phyloP scores from a whole-genome alignment of 2,329 filamentous ascomycete genomes.

The Colletotrichum sp. region DNA sequence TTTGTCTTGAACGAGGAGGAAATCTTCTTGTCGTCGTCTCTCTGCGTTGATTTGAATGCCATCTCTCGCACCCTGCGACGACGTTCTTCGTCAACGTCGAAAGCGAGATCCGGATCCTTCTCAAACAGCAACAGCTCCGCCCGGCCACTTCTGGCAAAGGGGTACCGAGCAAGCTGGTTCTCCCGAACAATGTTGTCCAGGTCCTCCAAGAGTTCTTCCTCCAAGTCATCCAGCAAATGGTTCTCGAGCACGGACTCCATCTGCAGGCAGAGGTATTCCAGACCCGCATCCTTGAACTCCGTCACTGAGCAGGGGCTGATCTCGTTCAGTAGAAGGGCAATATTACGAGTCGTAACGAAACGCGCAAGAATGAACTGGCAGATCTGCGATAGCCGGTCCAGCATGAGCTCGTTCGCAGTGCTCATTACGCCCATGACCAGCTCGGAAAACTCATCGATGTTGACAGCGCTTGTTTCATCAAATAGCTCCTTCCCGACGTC shows the following conservation, averaged over 20 bases:
- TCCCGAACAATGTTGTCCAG: slow-evolving; percentile 80
- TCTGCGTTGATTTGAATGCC: slow-evolving; percentile 67
- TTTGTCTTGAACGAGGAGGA: slow-evolving; percentile 66
- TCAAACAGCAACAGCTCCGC: slow-evolving; percentile 71
- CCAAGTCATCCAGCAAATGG: slow-evolving; percentile 82
- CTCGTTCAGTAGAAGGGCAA: slow-evolving; percentile 83
- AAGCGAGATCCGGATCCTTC: slow-evolving; percentile 65
- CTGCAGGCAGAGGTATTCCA: slow-evolving; percentile 92
- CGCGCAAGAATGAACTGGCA: slow-evolving; percentile 85
- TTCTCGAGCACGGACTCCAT: slow-evolving; percentile 93
- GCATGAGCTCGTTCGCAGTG: slow-evolving; percentile 92
- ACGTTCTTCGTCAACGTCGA: slow-evolving; percentile 72
- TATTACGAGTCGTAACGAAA: slow-evolving; percentile 86
- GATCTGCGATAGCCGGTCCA: slow-evolving; percentile 86
- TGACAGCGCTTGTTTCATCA: slow-evolving; percentile 71
- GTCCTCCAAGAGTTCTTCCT: slow-evolving; percentile 81
- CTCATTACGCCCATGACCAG: slow-evolving; percentile 90
- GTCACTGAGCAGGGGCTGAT: slow-evolving; percentile 84
- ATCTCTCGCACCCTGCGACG: slow-evolving; percentile 78
- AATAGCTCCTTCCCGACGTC: slow-evolving; percentile 85
- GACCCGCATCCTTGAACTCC: slow-evolving; percentile 84
- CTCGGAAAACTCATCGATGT: slow-evolving; percentile 85
- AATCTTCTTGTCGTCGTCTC: slow-evolving; percentile 67
- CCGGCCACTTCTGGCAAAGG: slow-evolving; percentile 78
- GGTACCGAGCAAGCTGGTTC: slow-evolving; percentile 81